phyloP scores from a whole-genome alignment of 257 asterid species.

The Ilex asprella region DNA sequence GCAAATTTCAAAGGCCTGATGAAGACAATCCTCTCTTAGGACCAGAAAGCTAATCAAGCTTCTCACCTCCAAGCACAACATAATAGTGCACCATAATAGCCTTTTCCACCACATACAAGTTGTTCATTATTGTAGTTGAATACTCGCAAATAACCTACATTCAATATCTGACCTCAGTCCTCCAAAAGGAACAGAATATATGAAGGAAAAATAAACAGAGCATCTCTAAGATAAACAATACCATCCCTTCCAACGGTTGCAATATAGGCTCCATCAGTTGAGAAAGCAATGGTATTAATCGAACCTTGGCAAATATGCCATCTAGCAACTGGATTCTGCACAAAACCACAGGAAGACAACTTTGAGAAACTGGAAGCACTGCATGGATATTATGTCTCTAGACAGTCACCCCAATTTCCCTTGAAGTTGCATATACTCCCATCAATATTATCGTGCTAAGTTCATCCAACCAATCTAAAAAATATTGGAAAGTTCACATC shows the following conservation, averaged over 20 bases:
- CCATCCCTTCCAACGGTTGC: constrained; percentile 95
- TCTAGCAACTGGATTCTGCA: constrained; percentile 96
- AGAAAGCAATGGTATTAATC: constrained; percentile 69
- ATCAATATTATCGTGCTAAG: neutral
- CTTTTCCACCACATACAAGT: constrained; percentile 87
- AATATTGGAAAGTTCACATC: too few species aligned
- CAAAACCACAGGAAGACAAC: constrained; percentile 5
- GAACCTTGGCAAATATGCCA: constrained; percentile 99
- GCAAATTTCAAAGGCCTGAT: too few species aligned
- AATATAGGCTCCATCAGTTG: constrained; percentile 70
- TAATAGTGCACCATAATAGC: constrained; percentile 93
- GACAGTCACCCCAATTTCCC: neutral
- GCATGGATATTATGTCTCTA: too few species aligned
- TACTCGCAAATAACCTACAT: constrained; percentile 82
- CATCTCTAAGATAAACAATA: constrained; percentile 22
- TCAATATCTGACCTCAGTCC: constrained; percentile 17
- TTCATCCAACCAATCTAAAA: too few species aligned
- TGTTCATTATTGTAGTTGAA: constrained; percentile 90
- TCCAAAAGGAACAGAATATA: constrained; percentile 3
- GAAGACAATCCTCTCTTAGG: too few species aligned
- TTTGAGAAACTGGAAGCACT: neutral
- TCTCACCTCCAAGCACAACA: constrained; percentile 98
- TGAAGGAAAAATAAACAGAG: constrained; percentile 8
- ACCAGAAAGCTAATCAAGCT: neutral
- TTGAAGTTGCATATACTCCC: neutral